Evolutionary conservation across 140 eudicot genomes (phyloP), one percentile per base, ranked within the genome.

Genomic region (Anethum foeniculum): DNA sequence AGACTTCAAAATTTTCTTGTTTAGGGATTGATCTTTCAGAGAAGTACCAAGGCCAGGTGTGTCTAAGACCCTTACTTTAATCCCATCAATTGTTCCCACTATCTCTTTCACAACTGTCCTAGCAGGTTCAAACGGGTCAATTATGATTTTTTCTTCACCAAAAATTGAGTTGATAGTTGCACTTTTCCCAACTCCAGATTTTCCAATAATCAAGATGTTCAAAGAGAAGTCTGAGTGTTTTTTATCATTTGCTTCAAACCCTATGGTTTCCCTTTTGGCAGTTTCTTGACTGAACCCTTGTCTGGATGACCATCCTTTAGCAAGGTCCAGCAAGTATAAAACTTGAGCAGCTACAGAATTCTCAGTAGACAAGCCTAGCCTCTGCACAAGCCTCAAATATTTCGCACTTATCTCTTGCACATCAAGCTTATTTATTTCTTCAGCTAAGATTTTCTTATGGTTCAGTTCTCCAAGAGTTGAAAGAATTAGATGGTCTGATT

Each of bases 131-230:
- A 88, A 95, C 47, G 99, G 91, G 82, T 86, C 78, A 60, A 89
- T 82, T 43, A 3, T 36, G 13, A 86, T 79, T 82, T 83, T 95
- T 46, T 83, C 85, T 86, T 91, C 90, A 6, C 93, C 86, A 52
- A 92, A 88, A 47, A 95, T 85, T 49, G 99, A 89, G 77, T 95
- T 95, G 80, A 92, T 86, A 13, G 92, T 92, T 44, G 97, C 93
- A 48, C 97, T 95, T 83, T 95, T 95, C 25, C 99, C 97, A 54
- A 89, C 97, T 56, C 99, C 97, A 36, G 91, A 85, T 86, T 95
- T 95, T 39, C 99, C 97, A n/a, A 92, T 85, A 71, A 82, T 96
- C 60, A 95, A 83, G 77, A 95, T 78, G 86, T 82, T 89, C 87
- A 92, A 80, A 76, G 89, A 82, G 69, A 84, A 87, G 83, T 87